Percentiles rank a stretch among this genome's conserved stretches.
These are phyloP conservation scores for Manihot esculenta DNA, from an alignment of 441 rosid genomes.

Conservation along the genomic window DNA sequence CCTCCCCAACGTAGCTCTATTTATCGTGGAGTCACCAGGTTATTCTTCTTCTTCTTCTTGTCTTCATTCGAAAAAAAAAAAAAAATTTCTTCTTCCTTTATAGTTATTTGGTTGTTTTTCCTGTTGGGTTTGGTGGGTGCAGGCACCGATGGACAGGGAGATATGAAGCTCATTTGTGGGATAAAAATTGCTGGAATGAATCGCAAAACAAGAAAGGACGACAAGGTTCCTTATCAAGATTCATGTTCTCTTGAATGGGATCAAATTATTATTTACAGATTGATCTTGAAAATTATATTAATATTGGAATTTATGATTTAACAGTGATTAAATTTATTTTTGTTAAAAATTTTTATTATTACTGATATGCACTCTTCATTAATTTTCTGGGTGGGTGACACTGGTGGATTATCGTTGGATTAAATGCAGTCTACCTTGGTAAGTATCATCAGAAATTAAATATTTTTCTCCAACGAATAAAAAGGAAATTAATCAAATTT, in stretches of 20 bases:
- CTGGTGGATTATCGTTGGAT: background rate
- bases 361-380: constrained; percentile 6
- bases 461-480: too few species aligned
- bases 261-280: too few species aligned
- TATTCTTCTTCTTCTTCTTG: background rate
- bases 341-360: background rate
- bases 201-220: constrained; percentile 72
- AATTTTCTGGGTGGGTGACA: constrained; percentile 4
- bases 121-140: background rate
- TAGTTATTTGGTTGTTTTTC: background rate
- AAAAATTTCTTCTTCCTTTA: too few species aligned
- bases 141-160: constrained; percentile 60
- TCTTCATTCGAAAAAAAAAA: too few species aligned
- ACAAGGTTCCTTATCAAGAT: constrained; percentile 38
- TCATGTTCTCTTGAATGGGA: background rate
- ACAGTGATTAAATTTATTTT: too few species aligned
- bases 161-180: constrained; percentile 77
- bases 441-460: constrained; percentile 8
- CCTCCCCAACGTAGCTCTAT: constrained; percentile 89
- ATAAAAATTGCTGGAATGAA: constrained; percentile 64
- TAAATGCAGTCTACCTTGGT: constrained; percentile 60
- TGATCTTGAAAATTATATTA: too few species aligned
- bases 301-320: too few species aligned
- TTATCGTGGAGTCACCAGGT: constrained; percentile 88
- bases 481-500: background rate